Base-by-base conservation (phyloP, 495 filamentous ascomycete species). In the Tuber calosporum region DNA sequence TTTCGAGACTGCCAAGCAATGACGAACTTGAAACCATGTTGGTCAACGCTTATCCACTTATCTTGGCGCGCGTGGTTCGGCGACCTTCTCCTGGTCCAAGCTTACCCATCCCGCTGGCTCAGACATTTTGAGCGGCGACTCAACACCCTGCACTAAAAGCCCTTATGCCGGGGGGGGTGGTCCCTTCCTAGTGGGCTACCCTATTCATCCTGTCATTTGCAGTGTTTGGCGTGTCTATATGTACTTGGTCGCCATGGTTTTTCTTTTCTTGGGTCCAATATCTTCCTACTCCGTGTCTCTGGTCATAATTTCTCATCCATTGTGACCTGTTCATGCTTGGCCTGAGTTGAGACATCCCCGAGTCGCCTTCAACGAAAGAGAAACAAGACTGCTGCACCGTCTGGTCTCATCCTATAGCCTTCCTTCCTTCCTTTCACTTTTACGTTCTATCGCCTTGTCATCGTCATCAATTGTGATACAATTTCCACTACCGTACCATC, bases 71-170 rank as follows among this genome's bases (percentile, higher is more conserved):
- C 8, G 48, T 69, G 69, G 73, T 78, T 78, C 76, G 76, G 76
- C 76, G 76, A 78, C 75, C 73, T 76, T 68, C 72, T 69, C 67
- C 69, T 76, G 75, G 75, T 72, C 75, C 75, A 66, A 77, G 75
- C 75, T 77, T 77, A 62, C 53, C 53, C 53, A 62, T 62, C 53
- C 53, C 53, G n/a, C 53, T 62, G 53, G 53, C 53, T 62, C 53
- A 62, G 53, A 62, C 53, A 62, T 62, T 62, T 53, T 30, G 26
- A 30, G 53, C 53, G 26, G 53, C n/a, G 53, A 62, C 53, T 62
- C 53, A 62, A 30, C 53, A 13, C 53, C 45, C 45, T 53, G 11
- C 45, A 53, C 45, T 0, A 53, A n/a, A 3, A 11, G 22, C 45
- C 22, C 22, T 26, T 26, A 26, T 26, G 45, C 45, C 1, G 45